These are phyloP conservation scores for Cercospora zeae-maydis DNA, from an alignment of 2,329 filamentous ascomycete species.

Conservation along the genomic window DNA sequence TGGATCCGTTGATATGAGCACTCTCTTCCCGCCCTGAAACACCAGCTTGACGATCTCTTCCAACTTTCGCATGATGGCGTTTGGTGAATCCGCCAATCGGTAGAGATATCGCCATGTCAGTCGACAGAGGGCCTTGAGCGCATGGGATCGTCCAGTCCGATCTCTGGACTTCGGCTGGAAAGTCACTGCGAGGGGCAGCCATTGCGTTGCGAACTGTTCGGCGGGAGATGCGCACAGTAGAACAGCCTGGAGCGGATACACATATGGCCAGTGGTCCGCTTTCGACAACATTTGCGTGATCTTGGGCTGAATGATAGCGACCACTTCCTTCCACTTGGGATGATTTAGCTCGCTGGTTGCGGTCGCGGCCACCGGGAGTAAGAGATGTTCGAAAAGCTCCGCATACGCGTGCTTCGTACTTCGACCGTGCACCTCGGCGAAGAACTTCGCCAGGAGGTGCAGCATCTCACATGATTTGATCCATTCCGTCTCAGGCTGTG, in stretches of 20 bases:
- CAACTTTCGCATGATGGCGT: conserved; percentile 69
- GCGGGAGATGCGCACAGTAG: conserved; percentile 83
- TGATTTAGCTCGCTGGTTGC: conserved; percentile 69
- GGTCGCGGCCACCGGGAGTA: conserved; percentile 81
- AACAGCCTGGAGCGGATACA: conserved; percentile 83
- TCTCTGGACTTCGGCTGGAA: conserved; percentile 83
- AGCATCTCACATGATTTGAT: conserved; percentile 86
- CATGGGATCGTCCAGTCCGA: conserved; percentile 69
- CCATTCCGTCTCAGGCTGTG: conserved; percentile 71
- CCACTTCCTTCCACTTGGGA: conserved; percentile 81
- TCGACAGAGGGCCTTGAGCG: conserved; percentile 83
- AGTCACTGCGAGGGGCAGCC: conserved; percentile 75
- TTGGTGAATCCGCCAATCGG: conserved; percentile 65
- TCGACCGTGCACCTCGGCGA: conserved; percentile 79
- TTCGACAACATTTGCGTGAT: conserved; percentile 84
- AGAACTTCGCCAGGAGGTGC: conserved; percentile 73
- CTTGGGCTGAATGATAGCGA: conserved; percentile 72
- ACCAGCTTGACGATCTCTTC: conserved; percentile 87
- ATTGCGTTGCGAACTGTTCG: conserved; percentile 79
- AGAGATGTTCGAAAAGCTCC: conserved; percentile 78
- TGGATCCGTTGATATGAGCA: conserved; percentile 76
- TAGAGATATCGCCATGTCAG: conserved; percentile 94
- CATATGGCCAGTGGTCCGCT: conserved; percentile 83
- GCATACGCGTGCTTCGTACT: conserved; percentile 93
- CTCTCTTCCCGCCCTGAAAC: conserved; percentile 73